Conservation (phyloP, 345 rosid species). For the Gossypium anomalum region DNA sequence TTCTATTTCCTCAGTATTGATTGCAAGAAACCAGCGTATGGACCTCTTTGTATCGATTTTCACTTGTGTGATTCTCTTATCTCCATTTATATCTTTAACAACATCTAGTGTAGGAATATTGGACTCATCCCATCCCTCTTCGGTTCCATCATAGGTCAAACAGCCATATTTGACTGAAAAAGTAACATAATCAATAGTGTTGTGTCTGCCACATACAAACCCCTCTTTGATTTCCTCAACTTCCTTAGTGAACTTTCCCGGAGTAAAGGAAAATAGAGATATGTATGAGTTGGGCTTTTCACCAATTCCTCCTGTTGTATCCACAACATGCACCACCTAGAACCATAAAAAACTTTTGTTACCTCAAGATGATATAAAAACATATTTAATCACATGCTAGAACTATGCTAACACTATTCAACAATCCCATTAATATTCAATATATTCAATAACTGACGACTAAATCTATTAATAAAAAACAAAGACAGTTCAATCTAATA, state of each 20-base stretch:
- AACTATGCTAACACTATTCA: not conserved
- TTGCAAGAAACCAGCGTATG: slow-evolving; percentile 77
- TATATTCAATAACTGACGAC: not conserved
- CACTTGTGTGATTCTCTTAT: slow-evolving; percentile 42
- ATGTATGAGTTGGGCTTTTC: slow-evolving; percentile 54
- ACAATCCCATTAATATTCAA: not conserved
- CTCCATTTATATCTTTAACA: slow-evolving; percentile 33
- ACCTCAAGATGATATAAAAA: slow-evolving; percentile 4
- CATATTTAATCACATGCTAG: slow-evolving; percentile 10
- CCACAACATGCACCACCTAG: slow-evolving; percentile 91
- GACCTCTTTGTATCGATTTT: slow-evolving; percentile 64
- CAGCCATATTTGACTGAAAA: slow-evolving; percentile 77
- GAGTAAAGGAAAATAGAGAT: slow-evolving; percentile 72
- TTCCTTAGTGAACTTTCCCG: slow-evolving; percentile 75
- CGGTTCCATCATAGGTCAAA: slow-evolving; percentile 45
- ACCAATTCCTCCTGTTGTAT: slow-evolving; percentile 43
- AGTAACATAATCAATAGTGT: slow-evolving; percentile 66
- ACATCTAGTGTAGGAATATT: slow-evolving; percentile 60
- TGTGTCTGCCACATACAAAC: slow-evolving; percentile 67
- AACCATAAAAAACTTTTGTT: slow-evolving; percentile 10
- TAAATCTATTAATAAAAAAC: not conserved
- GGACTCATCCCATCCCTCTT: slow-evolving; percentile 62
- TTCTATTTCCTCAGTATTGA: slow-evolving; percentile 64
- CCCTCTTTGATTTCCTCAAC: slow-evolving; percentile 64
- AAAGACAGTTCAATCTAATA: too few relatives aligned